Base-by-base conservation (phyloP, 257 asterid species). In the Prunella vulgaris region DNA sequence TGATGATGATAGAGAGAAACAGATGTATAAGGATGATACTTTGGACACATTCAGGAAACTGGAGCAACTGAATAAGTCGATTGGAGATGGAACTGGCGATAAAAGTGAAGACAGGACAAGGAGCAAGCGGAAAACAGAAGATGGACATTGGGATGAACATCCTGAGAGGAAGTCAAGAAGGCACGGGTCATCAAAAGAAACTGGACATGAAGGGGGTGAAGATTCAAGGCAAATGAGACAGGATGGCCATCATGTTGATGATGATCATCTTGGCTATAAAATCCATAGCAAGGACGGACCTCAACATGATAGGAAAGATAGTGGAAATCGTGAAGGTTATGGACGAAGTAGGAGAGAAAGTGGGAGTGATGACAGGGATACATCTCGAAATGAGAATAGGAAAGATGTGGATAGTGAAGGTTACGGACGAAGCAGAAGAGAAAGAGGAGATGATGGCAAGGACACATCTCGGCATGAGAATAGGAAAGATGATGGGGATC, bases 91-190 rank as follows among this genome's bases (percentile, higher is more conserved):
- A 21, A 75, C 73, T 51, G 78, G 70, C 57, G 78, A 73, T 60
- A 79, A 40, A 66, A 67, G 53, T 68, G 82, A 49, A 54, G 89
- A 78, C 63, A 35, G 60, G 58, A 40, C 60, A 6, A 77, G 75
- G 76, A 72, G 67, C 37, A 82, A 82, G 86, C 79, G 81, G 75
- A 82, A 80, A 74, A 57, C 42, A 21, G 84, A 78, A 9, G 77
- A 74, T 35, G 79, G 60, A 66, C 60, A 75, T 10, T 21, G 28
- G 73, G 81, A 74, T 60, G 87, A 79, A 61, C 84, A 66, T 33
- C 79, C 72, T 3, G 84, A 75, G 63, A 69, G 38, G 37, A 85
- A 85, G 77, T 74, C 84, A 32, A 84, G 80, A 73, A 85, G 70
- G 78, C 56, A 44, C 17, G 80, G 79, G 30, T 66, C 72, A 33